phyloP scores from a whole-genome alignment of 1,139 yeast species.

The Taphrina sp. region DNA sequence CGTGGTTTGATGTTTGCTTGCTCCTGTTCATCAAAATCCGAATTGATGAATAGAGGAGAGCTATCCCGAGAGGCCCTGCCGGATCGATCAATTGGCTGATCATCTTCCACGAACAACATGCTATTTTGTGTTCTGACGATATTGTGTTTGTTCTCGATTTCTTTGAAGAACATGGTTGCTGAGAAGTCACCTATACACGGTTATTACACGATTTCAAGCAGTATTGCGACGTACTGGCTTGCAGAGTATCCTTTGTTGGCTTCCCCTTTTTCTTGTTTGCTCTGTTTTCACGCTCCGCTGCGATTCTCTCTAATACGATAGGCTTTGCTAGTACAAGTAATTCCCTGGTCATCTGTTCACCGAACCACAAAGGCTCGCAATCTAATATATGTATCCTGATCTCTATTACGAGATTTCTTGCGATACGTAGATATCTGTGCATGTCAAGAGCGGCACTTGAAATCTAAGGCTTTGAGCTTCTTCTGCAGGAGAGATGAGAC shows the following conservation, averaged over 20 bases:
- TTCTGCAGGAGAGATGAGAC: no score
- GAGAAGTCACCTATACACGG: conserved; percentile 6
- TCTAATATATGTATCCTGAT: conserved; percentile 16
- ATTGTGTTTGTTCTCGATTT: conserved; percentile 9
- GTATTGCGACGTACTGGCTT: conserved; percentile 1
- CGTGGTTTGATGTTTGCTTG: conserved; percentile 9
- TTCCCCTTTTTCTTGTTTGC: conserved; percentile 10
- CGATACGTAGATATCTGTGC: conserved; percentile 33
- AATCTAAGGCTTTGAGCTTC: no score
- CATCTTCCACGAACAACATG: not conserved
- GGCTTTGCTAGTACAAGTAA: conserved; percentile 14
- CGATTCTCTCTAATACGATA: conserved; percentile 24
- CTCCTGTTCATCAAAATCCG: conserved; percentile 19
- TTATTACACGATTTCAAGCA: not conserved
- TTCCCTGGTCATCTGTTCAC: conserved; percentile 5
- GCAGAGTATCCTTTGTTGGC: conserved; percentile 23
- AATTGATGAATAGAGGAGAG: conserved; percentile 20
- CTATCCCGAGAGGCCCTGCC: conserved; percentile 1
- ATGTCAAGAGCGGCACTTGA: no score
- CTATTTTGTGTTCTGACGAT: conserved; percentile 1
- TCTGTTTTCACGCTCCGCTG: conserved; percentile 31
- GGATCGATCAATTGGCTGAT: not conserved
- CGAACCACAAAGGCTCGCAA: conserved; percentile 7
- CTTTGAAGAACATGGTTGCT: conserved; percentile 28
- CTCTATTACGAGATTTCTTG: conserved; percentile 21